Conservation (phyloP, 169 alveolate species). For the Babesia bovis region DNA sequence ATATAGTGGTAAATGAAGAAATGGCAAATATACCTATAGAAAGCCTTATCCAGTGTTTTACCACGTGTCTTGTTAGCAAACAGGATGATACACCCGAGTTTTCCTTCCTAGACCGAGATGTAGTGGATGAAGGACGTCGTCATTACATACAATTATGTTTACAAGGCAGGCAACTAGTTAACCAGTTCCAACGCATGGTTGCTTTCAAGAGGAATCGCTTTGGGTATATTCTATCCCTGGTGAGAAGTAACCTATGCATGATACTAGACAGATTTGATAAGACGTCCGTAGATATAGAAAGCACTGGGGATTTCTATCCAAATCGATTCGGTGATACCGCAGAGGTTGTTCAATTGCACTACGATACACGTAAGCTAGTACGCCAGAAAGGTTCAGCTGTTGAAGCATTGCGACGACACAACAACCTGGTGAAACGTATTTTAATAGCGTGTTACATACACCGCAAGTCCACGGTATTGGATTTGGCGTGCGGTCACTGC, state of each 20-base stretch:
- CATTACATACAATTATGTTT: conserved; percentile 17
- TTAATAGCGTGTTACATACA: conserved; percentile 71
- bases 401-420: conserved; percentile 76
- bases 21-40: conserved; percentile 12
- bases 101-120: conserved; percentile 44
- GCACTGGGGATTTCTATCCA: conserved; percentile 74
- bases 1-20: conserved; percentile 52
- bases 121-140: conserved; percentile 43
- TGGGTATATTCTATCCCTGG: conserved; percentile 45
- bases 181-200: conserved; percentile 36
- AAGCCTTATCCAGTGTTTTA: conserved; percentile 29
- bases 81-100: neutral
- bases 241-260: conserved; percentile 53
- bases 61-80: conserved; percentile 21
- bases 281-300: conserved; percentile 14
- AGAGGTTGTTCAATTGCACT: conserved; percentile 78
- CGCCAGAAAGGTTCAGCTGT: conserved; percentile 79
- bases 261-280: conserved; percentile 36
- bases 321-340: conserved; percentile 81
- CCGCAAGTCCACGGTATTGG: conserved; percentile 76
- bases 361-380: conserved; percentile 80
- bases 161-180: conserved; percentile 23
- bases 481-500: conserved; percentile 89
- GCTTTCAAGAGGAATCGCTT: conserved; percentile 44
- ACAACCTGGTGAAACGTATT: conserved; percentile 81